Percentiles rank a stretch among this genome's conserved stretches.
These are phyloP conservation scores for Herpetospermum pedunculosum DNA, from an alignment of 306 rosid genomes.

Conservation along the genomic window DNA sequence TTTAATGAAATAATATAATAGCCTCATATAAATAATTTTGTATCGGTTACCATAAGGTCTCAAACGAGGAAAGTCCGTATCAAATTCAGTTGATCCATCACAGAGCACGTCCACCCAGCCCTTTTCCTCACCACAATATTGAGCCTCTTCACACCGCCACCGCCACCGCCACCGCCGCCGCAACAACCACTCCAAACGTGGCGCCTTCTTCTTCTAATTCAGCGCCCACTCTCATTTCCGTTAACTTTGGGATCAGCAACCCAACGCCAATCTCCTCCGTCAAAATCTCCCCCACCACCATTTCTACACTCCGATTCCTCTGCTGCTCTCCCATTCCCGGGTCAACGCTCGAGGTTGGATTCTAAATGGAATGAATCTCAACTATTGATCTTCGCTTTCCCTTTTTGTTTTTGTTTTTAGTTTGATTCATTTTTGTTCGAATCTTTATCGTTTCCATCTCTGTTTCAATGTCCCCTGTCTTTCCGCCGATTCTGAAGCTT, in stretches of 20 bases:
- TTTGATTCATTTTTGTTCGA: not conserved
- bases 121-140: too few relatives aligned
- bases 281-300: not conserved
- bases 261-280: slow-evolving; percentile 28
- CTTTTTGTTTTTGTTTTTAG: not conserved
- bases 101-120: too few relatives aligned
- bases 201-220: not conserved
- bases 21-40: too few relatives aligned
- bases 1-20: too few relatives aligned
- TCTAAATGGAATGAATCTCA: too few relatives aligned
- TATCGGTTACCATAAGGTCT: too few relatives aligned
- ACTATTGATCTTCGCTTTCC: not conserved
- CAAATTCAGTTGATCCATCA: too few relatives aligned
- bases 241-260: slow-evolving; percentile 20
- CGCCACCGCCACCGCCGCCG: not conserved
- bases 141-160: slow-evolving; percentile 26
- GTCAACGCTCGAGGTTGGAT: not conserved
- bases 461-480: not conserved
- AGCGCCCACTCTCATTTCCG: too few relatives aligned
- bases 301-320: not conserved
- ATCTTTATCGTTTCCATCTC: not conserved
- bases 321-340: not conserved
- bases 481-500: not conserved
- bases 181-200: not conserved
- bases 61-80: too few relatives aligned